Evolutionary conservation across 2,329 filamentous ascomycete species (phyloP).

Genomic region (Ascosphaera aggregata): DNA sequence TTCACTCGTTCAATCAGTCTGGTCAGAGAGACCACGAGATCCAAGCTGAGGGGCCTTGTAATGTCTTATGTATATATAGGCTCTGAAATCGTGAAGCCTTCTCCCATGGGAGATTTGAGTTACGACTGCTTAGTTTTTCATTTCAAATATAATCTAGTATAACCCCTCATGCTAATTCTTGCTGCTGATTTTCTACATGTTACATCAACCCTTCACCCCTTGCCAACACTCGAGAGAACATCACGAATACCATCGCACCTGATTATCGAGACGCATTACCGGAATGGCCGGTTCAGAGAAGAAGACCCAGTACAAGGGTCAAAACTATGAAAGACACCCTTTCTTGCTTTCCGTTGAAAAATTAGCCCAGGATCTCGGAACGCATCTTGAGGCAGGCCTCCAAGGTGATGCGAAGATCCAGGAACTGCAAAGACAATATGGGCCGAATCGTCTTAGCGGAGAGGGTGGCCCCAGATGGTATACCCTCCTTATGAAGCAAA

Average conservation of each 20-base stretch:
- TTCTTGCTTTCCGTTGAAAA: conserved; percentile 14
- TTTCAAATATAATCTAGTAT: too few species aligned
- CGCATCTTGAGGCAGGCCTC: conserved; percentile 26
- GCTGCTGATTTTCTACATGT: too few species aligned
- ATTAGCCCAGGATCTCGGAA: conserved; percentile 21
- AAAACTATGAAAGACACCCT: conserved; percentile 12
- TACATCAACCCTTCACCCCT: not conserved
- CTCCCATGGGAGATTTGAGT: too few species aligned
- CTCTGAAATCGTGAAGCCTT: not conserved
- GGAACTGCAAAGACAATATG: conserved; percentile 23
- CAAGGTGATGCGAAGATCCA: conserved; percentile 18
- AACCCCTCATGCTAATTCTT: too few species aligned
- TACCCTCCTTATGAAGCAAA: conserved; percentile 27
- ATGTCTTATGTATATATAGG: not conserved
- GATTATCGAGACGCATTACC: not conserved
- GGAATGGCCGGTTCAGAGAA: not conserved
- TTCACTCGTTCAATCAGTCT: too few species aligned
- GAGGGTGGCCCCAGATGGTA: conserved; percentile 23
- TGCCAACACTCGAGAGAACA: not conserved
- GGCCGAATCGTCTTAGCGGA: conserved; percentile 25
- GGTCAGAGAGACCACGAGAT: too few species aligned
- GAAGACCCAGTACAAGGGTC: conserved; percentile 1
- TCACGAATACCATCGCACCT: not conserved
- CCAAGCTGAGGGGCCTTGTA: not conserved
- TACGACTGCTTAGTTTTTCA: too few species aligned